These are phyloP conservation scores for Aphanomyces cochlioides DNA, from an alignment of 352 stramenopile genomes.

Conservation along the genomic window DNA sequence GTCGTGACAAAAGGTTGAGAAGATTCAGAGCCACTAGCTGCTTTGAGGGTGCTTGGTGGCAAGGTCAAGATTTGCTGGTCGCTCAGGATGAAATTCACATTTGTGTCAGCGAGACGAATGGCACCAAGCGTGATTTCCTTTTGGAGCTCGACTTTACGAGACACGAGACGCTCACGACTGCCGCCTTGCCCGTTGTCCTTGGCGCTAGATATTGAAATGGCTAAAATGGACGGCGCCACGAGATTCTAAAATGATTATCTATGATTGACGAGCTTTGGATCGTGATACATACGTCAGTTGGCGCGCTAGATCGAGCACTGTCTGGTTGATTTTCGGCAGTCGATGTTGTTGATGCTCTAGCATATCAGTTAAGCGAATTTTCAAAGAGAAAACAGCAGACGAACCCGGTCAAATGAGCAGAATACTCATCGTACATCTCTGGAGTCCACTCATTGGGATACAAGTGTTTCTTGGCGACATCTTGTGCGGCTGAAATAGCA, in stretches of 20 bases:
- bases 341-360: no score
- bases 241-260: background rate
- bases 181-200: background rate
- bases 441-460: conserved; percentile 63
- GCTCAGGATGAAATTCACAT: background rate
- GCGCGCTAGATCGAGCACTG: no score
- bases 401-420: background rate
- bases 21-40: no score
- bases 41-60: no score
- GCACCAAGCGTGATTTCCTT: conserved; percentile 10
- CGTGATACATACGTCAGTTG: no score
- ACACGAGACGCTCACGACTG: conserved; percentile 20
- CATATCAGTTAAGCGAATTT: no score
- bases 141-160: conserved; percentile 19
- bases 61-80: conserved; percentile 13
- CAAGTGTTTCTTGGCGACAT: conserved; percentile 60
- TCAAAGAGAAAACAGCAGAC: no score
- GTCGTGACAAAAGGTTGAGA: no score
- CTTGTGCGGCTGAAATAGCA: conserved; percentile 71
- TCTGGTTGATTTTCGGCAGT: no score
- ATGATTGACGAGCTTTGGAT: background rate
- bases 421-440: conserved; percentile 48
- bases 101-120: conserved; percentile 4
- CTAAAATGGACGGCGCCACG: background rate
- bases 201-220: background rate